Percentiles rank a stretch among this genome's conserved stretches.
phyloP scores from a whole-genome alignment of 805 yeast species.

The Candida adriatica region DNA sequence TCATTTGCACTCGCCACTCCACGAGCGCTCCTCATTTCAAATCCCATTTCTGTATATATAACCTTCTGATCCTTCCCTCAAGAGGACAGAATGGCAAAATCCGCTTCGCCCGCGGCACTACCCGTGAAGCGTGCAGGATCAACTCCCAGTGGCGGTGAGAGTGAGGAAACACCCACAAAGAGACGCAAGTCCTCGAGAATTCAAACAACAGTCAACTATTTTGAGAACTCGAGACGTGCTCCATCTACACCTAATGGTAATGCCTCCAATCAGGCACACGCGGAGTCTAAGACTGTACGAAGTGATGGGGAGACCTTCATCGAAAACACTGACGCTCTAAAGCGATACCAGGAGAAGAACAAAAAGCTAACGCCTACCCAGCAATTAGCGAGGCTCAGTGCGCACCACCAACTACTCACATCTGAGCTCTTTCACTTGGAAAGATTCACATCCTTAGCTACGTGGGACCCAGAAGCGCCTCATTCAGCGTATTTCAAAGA shows the following conservation, averaged over 20 bases:
- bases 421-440: slow-evolving; percentile 60
- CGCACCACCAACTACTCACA: slow-evolving; percentile 36
- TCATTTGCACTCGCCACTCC: no score
- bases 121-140: slow-evolving; percentile 5
- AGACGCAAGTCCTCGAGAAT: slow-evolving; percentile 14
- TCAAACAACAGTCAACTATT: slow-evolving; percentile 9
- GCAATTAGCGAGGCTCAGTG: slow-evolving; percentile 9
- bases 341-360: slow-evolving; percentile 2
- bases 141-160: slow-evolving; percentile 1
- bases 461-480: slow-evolving; percentile 49
- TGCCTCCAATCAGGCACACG: background rate
- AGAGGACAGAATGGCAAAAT: slow-evolving; percentile 5
- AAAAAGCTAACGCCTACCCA: slow-evolving; percentile 5
- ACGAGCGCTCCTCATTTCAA: no score
- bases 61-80: no score
- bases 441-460: slow-evolving; percentile 53
- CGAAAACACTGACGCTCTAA: slow-evolving; percentile 6
- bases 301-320: slow-evolving; percentile 6
- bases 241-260: background rate
- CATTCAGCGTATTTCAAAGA: slow-evolving; percentile 28
- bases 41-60: no score
- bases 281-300: slow-evolving; percentile 1
- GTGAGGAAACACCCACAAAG: slow-evolving; percentile 10
- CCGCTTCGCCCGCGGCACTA: slow-evolving; percentile 1
- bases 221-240: slow-evolving; percentile 1